phyloP scores from a whole-genome alignment of 192 early-diverging fungal genomes.

The Entomortierella beljakovae region DNA sequence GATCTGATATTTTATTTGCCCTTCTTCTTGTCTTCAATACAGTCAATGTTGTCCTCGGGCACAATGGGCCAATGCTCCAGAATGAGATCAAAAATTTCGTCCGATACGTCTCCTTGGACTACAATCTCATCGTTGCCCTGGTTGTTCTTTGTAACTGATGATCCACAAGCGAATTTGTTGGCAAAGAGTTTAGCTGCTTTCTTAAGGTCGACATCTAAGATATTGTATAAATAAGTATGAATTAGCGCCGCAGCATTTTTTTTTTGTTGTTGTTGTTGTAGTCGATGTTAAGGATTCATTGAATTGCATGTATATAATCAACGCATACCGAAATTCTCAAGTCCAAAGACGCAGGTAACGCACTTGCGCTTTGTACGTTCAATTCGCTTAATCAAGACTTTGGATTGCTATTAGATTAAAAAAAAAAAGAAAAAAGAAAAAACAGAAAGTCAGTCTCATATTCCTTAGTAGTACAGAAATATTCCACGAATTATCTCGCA shows the following conservation, averaged over 20 bases:
- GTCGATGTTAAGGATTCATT: too few species aligned
- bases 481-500: too few species aligned
- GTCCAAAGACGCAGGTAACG: conserved; percentile 84
- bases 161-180: conserved; percentile 94
- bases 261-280: too few species aligned
- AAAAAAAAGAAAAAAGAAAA: not conserved
- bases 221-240: too few species aligned
- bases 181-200: conserved; percentile 97
- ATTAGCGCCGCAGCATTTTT: too few species aligned
- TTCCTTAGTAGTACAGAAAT: not conserved
- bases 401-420: conserved; percentile 57
- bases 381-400: conserved; percentile 85
- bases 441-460: not conserved
- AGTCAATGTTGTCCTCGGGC: conserved; percentile 82
- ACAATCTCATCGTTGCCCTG: conserved; percentile 96
- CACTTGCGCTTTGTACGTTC: conserved; percentile 96
- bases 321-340: conserved; percentile 90
- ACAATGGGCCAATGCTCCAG: conserved; percentile 78
- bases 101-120: conserved; percentile 94
- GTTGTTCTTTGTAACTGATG: conserved; percentile 93
- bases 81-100: conserved; percentile 91
- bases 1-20: conserved; percentile 55
- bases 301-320: too few species aligned
- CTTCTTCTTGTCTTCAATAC: conserved; percentile 83
- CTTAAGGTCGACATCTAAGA: conserved; percentile 96